A percentile compares a stretch with the other conserved stretches of the same genome.
phyloP scores from a whole-genome alignment of 1,139 yeast species.

The Saccharomyces pastorianus region DNA sequence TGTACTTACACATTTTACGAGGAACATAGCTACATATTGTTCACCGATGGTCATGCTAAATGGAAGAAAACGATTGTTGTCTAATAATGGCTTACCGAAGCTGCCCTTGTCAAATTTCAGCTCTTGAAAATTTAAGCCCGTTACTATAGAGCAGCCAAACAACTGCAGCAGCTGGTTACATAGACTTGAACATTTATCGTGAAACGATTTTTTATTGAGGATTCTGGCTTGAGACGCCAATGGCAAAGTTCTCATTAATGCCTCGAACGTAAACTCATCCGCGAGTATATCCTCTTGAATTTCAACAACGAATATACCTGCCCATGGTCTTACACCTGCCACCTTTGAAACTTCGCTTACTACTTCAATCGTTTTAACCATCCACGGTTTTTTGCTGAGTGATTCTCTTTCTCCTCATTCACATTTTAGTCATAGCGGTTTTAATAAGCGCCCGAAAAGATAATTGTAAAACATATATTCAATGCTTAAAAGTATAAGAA shows the following conservation, averaged over 20 bases:
- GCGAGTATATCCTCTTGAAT: not conserved
- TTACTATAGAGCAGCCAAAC: slow-evolving; percentile 22
- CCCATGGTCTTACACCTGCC: not conserved
- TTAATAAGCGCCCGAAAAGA: not conserved
- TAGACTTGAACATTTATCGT: slow-evolving; percentile 27
- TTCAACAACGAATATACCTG: not conserved
- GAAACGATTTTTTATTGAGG: slow-evolving; percentile 27
- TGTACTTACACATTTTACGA: slow-evolving; percentile 24
- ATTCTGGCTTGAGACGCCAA: slow-evolving; percentile 34
- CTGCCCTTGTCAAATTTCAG: slow-evolving; percentile 22
- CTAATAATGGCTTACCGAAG: slow-evolving; percentile 38
- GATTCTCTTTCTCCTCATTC: not conserved
- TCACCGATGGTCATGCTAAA: slow-evolving; percentile 51
- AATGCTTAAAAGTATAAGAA: not conserved
- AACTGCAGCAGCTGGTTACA: slow-evolving; percentile 31
- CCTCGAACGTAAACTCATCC: slow-evolving; percentile 29
- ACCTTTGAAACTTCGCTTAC: not conserved
- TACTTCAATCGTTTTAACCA: not conserved
- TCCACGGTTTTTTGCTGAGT: not conserved
- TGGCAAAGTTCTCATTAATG: slow-evolving; percentile 36
- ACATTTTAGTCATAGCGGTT: not conserved
- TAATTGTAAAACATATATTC: not conserved
- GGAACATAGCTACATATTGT: slow-evolving; percentile 36
- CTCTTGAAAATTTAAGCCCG: slow-evolving; percentile 8
- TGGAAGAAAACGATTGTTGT: slow-evolving; percentile 36